Base-by-base conservation (phyloP, 164 flowering plant genomes). In the Hamamelis virginiana region DNA sequence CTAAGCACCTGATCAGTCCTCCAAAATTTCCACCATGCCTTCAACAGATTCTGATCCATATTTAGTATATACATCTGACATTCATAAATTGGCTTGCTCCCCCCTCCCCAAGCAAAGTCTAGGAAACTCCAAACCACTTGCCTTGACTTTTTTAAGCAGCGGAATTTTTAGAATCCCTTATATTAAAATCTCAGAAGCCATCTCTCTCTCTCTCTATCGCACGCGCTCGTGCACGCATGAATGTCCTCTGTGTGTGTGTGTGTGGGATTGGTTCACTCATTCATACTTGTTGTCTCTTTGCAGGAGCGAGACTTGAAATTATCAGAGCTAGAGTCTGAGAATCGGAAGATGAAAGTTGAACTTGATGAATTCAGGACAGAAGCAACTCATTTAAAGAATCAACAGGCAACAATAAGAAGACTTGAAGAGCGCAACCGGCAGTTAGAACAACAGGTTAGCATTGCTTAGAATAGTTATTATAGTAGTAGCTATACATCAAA, bases 341-440 rank as follows among this genome's bases (percentile, higher is more conserved):
- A 93, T 72, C 84, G 97, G 65, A 96, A 91, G 80, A 93, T 96
- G 99, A 96, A 90, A 84, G 84, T 90, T 69, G 99, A 96, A 75
- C 97, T 96, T 56, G 99, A 96, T 75, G 99, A 96, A 65, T 96
- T 80, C 76, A 85, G 98, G 77, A 79, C 95, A 51, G 99, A 96
- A 82, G 94, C 99, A 70, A 79, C 96, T 71, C 98, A 92, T 77
- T 72, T 96, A 72, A 93, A 91, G 77, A 96, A 96, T 84, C 99
- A 96, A 76, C 99, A 96, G 79, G 96, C 99, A 66, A 96, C 99
- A 60, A 93, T 96, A 73, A 86, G 98, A 76, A 90, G 99, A 82
- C 93, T 93, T 62, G 99, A 96, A 80, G 99, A 96, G 62, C 91
- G 98, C 26, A 90, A 85, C 72, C 96, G 97, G 47, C 99, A 91